These are phyloP conservation scores for Cephalotrichum gorgonifer DNA, from an alignment of 2,329 filamentous ascomycete genomes.

Conservation along the genomic window DNA sequence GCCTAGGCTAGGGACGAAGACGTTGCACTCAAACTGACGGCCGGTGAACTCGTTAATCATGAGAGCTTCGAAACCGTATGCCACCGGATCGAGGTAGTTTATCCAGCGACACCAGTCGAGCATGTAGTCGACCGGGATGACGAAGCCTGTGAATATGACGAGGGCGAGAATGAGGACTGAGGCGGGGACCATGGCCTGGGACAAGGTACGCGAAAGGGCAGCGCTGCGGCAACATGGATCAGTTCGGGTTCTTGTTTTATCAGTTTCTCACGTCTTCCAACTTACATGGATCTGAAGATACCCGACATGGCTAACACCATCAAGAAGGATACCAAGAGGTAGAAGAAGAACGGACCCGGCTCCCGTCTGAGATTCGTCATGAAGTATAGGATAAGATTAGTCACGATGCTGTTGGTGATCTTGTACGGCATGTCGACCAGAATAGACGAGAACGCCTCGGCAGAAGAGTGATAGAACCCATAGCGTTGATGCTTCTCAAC, in stretches of 20 bases:
- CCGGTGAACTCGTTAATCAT: conserved; percentile 15
- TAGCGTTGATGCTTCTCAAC: conserved; percentile 85
- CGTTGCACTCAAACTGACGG: conserved; percentile 22
- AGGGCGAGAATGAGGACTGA: conserved; percentile 40
- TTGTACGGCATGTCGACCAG: conserved; percentile 80
- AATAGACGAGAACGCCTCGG: conserved; percentile 83
- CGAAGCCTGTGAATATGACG: conserved; percentile 44
- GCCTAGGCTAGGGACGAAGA: conserved; percentile 10
- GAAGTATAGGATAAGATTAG: conserved; percentile 79
- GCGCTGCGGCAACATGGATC: too few relatives aligned
- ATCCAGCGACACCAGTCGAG: conserved; percentile 39
- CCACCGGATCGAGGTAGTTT: conserved; percentile 52
- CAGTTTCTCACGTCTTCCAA: too few relatives aligned
- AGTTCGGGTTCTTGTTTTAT: too few relatives aligned
- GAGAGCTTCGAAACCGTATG: conserved; percentile 31
- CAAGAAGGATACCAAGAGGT: conserved; percentile 64
- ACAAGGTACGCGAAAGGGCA: too few relatives aligned
- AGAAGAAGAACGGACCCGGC: conserved; percentile 74
- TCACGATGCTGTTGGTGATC: conserved; percentile 58
- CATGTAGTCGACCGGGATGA: conserved; percentile 25
- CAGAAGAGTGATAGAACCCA: conserved; percentile 83
- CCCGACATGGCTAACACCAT: conserved; percentile 73
- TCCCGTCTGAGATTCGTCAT: conserved; percentile 72
- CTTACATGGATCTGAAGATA: conserved; percentile 78
- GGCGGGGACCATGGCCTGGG: conserved; percentile 21